These are phyloP conservation scores for Eimeria necatrix DNA, from an alignment of 169 alveolate genomes.

Conservation along the genomic window DNA sequence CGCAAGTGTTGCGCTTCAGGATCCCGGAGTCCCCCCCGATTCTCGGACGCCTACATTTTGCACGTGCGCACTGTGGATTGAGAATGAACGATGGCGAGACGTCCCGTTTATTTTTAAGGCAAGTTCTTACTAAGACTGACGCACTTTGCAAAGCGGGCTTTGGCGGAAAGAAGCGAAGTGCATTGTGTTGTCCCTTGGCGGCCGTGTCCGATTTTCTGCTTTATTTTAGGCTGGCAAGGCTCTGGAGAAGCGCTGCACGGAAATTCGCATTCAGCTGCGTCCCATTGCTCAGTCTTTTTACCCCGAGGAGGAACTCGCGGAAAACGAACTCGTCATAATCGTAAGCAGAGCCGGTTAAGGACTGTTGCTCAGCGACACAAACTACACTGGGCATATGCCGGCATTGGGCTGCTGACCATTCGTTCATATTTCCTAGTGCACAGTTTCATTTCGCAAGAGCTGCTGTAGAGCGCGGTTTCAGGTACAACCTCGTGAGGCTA, in stretches of 20 bases:
- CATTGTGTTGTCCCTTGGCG: background rate
- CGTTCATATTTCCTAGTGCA: no score
- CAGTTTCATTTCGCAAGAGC: background rate
- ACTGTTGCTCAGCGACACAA: background rate
- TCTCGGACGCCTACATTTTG: slow-evolving; percentile 87
- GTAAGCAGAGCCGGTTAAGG: background rate
- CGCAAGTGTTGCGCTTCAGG: slow-evolving; percentile 73
- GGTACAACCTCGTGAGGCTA: slow-evolving; percentile 87
- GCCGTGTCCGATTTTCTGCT: background rate
- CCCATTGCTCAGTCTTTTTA: slow-evolving; percentile 84
- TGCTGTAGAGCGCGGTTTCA: background rate
- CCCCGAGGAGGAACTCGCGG: slow-evolving; percentile 83
- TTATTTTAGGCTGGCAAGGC: slow-evolving; percentile 84
- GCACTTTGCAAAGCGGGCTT: background rate
- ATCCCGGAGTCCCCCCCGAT: slow-evolving; percentile 83
- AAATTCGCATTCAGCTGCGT: slow-evolving; percentile 84
- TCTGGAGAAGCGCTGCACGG: slow-evolving; percentile 85
- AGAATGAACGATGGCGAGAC: slow-evolving; percentile 85
- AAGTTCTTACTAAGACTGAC: background rate
- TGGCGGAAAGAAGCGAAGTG: background rate
- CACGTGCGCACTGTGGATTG: slow-evolving; percentile 84
- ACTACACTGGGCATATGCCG: no score
- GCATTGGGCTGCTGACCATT: no score
- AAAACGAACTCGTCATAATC: slow-evolving; percentile 82
- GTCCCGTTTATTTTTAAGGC: slow-evolving; percentile 86